Conservation (phyloP, 352 stramenopile species). For the Salisapilia sapeloensis region DNA sequence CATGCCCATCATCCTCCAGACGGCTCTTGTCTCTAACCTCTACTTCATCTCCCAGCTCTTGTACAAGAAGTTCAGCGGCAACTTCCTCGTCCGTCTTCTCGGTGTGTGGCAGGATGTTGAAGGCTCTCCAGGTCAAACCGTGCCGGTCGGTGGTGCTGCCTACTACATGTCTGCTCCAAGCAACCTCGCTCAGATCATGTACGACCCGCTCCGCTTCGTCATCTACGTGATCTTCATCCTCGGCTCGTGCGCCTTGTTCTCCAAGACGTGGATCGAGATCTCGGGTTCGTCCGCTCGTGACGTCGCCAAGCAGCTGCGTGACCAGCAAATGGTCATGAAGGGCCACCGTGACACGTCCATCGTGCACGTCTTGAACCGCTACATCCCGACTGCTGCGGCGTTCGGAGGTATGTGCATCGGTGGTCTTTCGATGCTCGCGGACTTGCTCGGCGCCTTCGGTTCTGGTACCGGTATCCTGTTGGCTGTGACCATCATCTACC, state of each 20-base stretch:
- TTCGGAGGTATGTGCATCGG: constrained; percentile 99
- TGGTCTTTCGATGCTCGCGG: constrained; percentile 95
- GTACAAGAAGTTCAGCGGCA: constrained; percentile 97
- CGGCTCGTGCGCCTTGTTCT: constrained; percentile 96
- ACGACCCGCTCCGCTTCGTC: constrained; percentile 96
- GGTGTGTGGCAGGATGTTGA: constrained; percentile 97
- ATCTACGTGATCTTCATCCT: constrained; percentile 99
- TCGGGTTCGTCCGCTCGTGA: constrained; percentile 93
- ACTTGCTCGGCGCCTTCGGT: constrained; percentile 97
- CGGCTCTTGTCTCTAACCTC: constrained; percentile 96
- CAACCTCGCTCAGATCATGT: constrained; percentile 93
- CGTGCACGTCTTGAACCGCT: constrained; percentile 97
- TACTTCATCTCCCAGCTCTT: constrained; percentile 99
- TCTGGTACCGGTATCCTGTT: constrained; percentile 98
- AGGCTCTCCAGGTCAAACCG: constrained; percentile 84
- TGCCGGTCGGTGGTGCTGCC: constrained; percentile 91
- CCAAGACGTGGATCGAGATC: constrained; percentile 99
- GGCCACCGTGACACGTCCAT: constrained; percentile 95
- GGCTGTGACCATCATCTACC: constrained; percentile 99
- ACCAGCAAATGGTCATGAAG: constrained; percentile 99
- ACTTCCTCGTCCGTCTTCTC: constrained; percentile 96
- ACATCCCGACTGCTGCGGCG: constrained; percentile 97
- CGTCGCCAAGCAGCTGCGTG: constrained; percentile 96
- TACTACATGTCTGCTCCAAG: constrained; percentile 98
- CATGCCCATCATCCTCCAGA: constrained; percentile 99